phyloP scores from a whole-genome alignment of 1,284 basidiomycete species.

The Malassezia caprae region DNA sequence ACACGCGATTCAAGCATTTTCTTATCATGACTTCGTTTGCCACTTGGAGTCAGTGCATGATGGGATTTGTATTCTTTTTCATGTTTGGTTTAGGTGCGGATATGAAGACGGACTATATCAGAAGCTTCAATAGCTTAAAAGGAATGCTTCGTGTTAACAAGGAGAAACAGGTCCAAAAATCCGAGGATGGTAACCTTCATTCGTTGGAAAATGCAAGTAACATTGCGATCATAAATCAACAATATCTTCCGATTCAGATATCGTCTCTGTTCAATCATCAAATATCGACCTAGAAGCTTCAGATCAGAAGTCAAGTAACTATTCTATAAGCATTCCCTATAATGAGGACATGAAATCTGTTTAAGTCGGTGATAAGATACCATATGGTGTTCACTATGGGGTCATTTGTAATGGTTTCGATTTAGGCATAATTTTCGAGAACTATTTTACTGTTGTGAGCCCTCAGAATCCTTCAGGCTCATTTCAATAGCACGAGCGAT shows the following conservation, averaged over 20 bases:
- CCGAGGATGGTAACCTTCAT: background rate
- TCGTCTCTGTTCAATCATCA: background rate
- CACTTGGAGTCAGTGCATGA: conserved; percentile 14
- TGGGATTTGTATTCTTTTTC: conserved; percentile 20
- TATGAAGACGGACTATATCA: background rate
- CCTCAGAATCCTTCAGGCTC: conserved; percentile 33
- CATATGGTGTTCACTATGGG: background rate
- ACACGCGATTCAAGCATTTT: background rate
- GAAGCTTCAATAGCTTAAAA: background rate
- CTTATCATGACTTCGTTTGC: background rate
- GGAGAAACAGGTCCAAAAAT: too few species aligned
- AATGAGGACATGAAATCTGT: background rate
- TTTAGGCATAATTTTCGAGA: background rate
- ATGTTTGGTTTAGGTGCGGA: conserved; percentile 25
- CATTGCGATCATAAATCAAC: too few species aligned
- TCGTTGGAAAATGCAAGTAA: too few species aligned
- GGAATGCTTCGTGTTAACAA: background rate
- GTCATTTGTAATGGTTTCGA: background rate
- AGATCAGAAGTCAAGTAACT: background rate
- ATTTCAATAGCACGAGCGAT: conserved; percentile 47
- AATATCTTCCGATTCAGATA: too few species aligned
- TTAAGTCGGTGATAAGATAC: background rate
- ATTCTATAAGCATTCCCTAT: background rate
- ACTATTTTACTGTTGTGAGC: background rate
- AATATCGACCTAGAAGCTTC: background rate